These are phyloP conservation scores for Fusarium dlaminii DNA, from an alignment of 2,329 filamentous ascomycete genomes.

Conservation along the genomic window DNA sequence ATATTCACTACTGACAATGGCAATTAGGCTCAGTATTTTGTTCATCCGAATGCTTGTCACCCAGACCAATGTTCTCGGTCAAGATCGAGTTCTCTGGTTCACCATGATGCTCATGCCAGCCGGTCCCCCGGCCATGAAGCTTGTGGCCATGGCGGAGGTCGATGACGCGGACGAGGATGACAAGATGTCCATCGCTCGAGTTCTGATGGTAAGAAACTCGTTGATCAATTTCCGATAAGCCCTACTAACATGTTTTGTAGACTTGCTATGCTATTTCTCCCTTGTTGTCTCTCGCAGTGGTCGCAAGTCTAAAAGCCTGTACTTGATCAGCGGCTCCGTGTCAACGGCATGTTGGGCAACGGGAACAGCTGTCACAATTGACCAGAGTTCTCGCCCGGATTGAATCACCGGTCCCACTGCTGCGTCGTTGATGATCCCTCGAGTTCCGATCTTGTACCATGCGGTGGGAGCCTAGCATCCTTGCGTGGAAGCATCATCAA, in stretches of 20 bases:
- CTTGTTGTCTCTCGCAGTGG: conserved; percentile 20
- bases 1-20: background rate
- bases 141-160: conserved; percentile 25
- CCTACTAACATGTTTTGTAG: background rate
- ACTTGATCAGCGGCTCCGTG: background rate
- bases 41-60: conserved; percentile 20
- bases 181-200: conserved; percentile 26
- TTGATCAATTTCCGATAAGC: rapidly evolving
- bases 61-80: conserved; percentile 1
- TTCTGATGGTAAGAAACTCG: conserved; percentile 9
- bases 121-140: conserved; percentile 24
- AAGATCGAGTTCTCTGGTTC: conserved; percentile 26
- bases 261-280: conserved; percentile 25
- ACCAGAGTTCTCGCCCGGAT: no score
- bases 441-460: no score
- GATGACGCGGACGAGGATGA: conserved; percentile 27
- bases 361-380: background rate
- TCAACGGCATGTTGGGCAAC: background rate
- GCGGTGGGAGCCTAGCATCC: background rate
- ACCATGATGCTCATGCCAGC: conserved; percentile 29
- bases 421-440: no score
- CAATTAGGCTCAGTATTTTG: conserved; percentile 9
- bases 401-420: background rate
- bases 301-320: conserved; percentile 26
- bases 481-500: background rate